These are phyloP conservation scores for Trichoderma citrinoviride DNA, from an alignment of 2,329 filamentous ascomycete genomes.

Conservation along the genomic window DNA sequence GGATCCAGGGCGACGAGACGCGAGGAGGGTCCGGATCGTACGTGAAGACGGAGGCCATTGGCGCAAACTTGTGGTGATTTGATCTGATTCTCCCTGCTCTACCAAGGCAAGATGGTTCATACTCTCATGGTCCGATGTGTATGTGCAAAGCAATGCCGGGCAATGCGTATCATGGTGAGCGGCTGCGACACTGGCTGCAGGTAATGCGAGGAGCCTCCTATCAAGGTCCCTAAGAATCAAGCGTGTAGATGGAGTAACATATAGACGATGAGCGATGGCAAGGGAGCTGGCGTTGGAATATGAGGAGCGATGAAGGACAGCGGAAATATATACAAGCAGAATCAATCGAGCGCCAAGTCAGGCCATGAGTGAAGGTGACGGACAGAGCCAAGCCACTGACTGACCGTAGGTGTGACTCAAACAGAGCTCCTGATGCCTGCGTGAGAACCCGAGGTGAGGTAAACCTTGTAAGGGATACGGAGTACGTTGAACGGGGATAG, in stretches of 20 bases:
- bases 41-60: conserved; percentile 93
- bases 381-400: conserved; percentile 10
- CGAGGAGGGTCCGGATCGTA: conserved; percentile 85
- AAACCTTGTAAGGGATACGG: neutral
- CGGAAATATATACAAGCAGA: neutral
- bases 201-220: neutral
- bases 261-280: neutral
- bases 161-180: conserved; percentile 16
- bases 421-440: neutral
- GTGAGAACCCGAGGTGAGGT: no score
- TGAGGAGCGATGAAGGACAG: neutral
- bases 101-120: neutral
- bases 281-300: neutral
- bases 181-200: neutral
- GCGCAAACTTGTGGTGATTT: neutral
- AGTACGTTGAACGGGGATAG: neutral
- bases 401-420: conserved; percentile 10
- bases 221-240: neutral
- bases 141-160: neutral
- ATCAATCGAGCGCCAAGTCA: neutral
- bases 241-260: neutral
- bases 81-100: neutral
- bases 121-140: conserved; percentile 3
- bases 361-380: neutral
- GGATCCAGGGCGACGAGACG: conserved; percentile 88